A percentile compares a stretch with the other conserved stretches of the same genome.
These are phyloP conservation scores for Paecilomyces dactylethromorphus DNA, from an alignment of 2,329 filamentous ascomycete genomes.

Conservation along the genomic window DNA sequence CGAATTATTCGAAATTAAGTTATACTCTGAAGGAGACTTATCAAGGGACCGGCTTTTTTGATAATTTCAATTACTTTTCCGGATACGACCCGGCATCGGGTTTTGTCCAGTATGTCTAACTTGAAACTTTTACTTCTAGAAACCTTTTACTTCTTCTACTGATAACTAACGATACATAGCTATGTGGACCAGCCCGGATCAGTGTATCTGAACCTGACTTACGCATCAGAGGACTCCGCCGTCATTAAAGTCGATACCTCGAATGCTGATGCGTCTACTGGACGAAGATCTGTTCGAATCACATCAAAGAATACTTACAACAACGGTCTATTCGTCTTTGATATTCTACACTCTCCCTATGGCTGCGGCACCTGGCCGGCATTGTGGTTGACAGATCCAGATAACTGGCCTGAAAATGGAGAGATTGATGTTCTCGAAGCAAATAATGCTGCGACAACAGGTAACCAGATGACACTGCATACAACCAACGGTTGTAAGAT, in stretches of 20 bases:
- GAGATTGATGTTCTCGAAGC: constrained; percentile 61
- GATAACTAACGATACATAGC: constrained; percentile 8
- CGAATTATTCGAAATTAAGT: constrained; percentile 34
- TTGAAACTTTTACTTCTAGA: too few species aligned
- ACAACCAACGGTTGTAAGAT: constrained; percentile 50
- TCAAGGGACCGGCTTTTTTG: constrained; percentile 36
- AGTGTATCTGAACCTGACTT: constrained; percentile 51
- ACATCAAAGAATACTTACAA: constrained; percentile 56
- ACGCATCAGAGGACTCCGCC: constrained; percentile 48
- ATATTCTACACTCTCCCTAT: constrained; percentile 57
- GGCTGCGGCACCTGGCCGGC: constrained; percentile 61
- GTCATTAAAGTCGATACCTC: constrained; percentile 57
- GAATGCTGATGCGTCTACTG: constrained; percentile 51
- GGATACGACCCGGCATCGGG: constrained; percentile 39
- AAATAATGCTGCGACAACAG: constrained; percentile 47
- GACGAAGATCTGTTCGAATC: constrained; percentile 58
- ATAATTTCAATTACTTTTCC: constrained; percentile 41
- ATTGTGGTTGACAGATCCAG: constrained; percentile 57
- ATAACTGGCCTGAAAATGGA: constrained; percentile 57
- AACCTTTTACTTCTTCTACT: constrained; percentile 10
- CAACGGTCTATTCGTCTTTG: constrained; percentile 61
- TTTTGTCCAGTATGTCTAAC: constrained; percentile 39
- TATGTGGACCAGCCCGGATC: constrained; percentile 37
- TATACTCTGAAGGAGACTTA: constrained; percentile 39
- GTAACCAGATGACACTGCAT: constrained; percentile 57